Conservation (phyloP, 352 stramenopile species). For the Achlya hypogyna region DNA sequence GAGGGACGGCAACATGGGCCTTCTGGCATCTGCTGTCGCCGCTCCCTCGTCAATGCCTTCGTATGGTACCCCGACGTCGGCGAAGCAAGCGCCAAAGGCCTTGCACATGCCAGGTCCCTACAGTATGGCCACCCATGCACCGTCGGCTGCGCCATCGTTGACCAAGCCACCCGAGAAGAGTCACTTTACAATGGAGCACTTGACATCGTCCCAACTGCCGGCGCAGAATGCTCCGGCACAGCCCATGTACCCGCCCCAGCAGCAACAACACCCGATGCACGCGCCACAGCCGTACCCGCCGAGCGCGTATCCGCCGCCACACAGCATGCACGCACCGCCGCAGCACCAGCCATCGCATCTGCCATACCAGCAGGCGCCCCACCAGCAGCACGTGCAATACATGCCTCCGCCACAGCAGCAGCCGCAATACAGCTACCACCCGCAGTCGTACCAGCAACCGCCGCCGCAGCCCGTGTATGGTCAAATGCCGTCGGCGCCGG, state of each 20-base stretch:
- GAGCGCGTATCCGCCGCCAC: background rate
- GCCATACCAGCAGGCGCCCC: background rate
- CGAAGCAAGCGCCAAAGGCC: background rate
- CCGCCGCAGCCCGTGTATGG: background rate
- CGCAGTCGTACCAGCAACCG: background rate
- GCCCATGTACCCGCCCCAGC: background rate
- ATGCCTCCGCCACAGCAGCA: background rate
- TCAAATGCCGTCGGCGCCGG: background rate
- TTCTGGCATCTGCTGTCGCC: background rate
- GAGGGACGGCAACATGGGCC: too few relatives aligned
- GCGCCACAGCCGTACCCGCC: background rate
- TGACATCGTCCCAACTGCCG: background rate
- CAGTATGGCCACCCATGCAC: background rate
- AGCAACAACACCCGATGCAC: background rate
- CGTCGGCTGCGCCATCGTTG: background rate
- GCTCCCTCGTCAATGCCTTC: background rate
- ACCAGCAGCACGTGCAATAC: constrained; percentile 7
- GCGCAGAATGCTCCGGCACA: background rate
- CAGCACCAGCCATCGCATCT: background rate
- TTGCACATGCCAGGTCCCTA: background rate
- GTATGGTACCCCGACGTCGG: background rate
- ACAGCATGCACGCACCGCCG: background rate
- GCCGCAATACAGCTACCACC: background rate
- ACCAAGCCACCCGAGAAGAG: background rate
- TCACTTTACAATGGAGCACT: background rate